A percentile compares a stretch with the other conserved stretches of the same genome.
phyloP scores from a whole-genome alignment of 176 grass and related monocot genomes.

The Tillandsia fasciculata region DNA sequence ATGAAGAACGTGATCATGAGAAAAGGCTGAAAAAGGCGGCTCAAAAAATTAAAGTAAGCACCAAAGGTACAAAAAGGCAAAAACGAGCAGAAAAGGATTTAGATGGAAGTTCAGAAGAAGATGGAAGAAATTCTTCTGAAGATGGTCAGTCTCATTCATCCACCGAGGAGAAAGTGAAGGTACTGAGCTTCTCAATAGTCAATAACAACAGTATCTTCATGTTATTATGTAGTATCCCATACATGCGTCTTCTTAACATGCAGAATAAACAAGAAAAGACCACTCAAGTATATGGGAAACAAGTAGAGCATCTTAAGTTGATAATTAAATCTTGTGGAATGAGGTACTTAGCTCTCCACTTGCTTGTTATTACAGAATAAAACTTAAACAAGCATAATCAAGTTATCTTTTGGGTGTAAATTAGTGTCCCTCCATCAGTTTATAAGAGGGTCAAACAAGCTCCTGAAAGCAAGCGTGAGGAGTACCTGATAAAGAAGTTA shows the following conservation, averaged over 20 bases:
- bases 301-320: constrained; percentile 73
- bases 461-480: constrained; percentile 73
- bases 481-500: constrained; percentile 64
- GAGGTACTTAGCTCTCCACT: constrained; percentile 39
- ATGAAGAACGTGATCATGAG: constrained; percentile 41
- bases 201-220: constrained; percentile 8
- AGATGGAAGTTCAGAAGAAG: constrained; percentile 34
- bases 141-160: constrained; percentile 54
- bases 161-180: constrained; percentile 44
- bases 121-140: constrained; percentile 27
- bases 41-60: constrained; percentile 42
- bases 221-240: constrained; percentile 8
- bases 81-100: constrained; percentile 35
- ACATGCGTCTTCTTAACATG: constrained; percentile 25
- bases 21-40: constrained; percentile 41
- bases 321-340: constrained; percentile 95
- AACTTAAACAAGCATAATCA: constrained; percentile 9
- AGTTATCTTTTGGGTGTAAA: constrained; percentile 30
- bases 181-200: constrained; percentile 11
- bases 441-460: constrained; percentile 86
- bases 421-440: constrained; percentile 68
- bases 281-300: constrained; percentile 55
- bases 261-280: constrained; percentile 62
- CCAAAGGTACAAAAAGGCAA: constrained; percentile 34
- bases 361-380: constrained; percentile 3